Conservation (phyloP, 257 asterid species). For the Ocimum tenuiflorum region DNA sequence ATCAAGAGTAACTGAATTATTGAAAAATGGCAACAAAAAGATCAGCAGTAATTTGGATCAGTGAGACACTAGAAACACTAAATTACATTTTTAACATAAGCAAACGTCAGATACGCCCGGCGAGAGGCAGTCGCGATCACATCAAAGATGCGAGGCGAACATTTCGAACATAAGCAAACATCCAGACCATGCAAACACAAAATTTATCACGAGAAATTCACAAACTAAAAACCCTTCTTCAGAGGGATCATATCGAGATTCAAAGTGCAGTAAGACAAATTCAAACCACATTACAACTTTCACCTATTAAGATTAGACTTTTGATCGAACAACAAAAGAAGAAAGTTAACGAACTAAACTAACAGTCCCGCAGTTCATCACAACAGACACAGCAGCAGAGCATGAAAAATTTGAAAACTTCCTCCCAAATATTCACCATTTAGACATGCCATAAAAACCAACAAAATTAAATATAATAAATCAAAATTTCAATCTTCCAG, state of each 20-base stretch:
- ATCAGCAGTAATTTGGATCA: conserved; percentile 1
- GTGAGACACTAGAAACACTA: background rate
- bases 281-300: background rate
- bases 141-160: no score
- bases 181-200: no score
- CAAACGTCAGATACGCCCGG: no score
- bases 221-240: background rate
- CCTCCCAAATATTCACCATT: background rate
- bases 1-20: background rate
- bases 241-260: background rate
- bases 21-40: background rate
- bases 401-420: background rate
- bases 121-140: no score
- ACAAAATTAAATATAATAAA: background rate
- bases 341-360: background rate
- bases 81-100: background rate
- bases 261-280: background rate
- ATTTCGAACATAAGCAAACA: background rate
- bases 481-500: no score
- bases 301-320: background rate
- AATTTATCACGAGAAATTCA: background rate
- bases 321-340: background rate
- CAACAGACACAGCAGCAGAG: background rate
- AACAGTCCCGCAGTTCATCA: background rate
- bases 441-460: background rate